phyloP scores from a whole-genome alignment of 176 grass and related monocot genomes.

The Canna indica region DNA sequence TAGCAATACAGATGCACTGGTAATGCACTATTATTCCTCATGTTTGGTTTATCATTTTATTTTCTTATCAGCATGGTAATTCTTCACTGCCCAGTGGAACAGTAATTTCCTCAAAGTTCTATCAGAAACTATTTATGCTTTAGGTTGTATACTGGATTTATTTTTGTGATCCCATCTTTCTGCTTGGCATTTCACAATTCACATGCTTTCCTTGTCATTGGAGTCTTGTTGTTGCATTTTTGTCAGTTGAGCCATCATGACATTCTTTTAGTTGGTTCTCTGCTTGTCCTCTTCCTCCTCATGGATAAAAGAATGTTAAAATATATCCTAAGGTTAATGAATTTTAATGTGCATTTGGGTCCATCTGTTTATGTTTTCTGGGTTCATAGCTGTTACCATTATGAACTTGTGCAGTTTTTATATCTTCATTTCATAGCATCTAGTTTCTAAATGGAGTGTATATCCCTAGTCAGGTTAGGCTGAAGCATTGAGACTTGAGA shows the following conservation, averaged over 20 bases:
- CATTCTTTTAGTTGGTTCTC: background rate
- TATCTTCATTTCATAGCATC: background rate
- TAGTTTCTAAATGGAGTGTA: too few species aligned
- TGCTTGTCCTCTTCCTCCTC: background rate
- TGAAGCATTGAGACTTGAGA: background rate
- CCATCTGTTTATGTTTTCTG: too few species aligned
- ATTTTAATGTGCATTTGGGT: background rate
- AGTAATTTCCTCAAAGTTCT: background rate
- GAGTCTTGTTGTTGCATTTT: background rate
- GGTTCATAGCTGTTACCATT: background rate
- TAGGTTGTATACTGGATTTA: background rate
- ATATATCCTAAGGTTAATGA: background rate
- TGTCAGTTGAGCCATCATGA: background rate
- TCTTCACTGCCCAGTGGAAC: background rate
- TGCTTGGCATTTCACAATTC: background rate
- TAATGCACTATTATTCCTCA: background rate
- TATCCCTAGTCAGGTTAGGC: background rate
- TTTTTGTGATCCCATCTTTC: background rate
- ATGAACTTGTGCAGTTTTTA: background rate
- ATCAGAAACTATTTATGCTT: background rate
- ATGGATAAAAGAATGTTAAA: background rate
- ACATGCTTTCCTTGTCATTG: background rate
- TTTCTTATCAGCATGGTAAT: background rate
- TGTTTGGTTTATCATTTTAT: background rate
- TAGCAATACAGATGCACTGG: constrained; percentile 14